A percentile compares a stretch with the other conserved stretches of the same genome.
Conservation (phyloP, 805 yeast species). For the Lipomyces sp. region DNA sequence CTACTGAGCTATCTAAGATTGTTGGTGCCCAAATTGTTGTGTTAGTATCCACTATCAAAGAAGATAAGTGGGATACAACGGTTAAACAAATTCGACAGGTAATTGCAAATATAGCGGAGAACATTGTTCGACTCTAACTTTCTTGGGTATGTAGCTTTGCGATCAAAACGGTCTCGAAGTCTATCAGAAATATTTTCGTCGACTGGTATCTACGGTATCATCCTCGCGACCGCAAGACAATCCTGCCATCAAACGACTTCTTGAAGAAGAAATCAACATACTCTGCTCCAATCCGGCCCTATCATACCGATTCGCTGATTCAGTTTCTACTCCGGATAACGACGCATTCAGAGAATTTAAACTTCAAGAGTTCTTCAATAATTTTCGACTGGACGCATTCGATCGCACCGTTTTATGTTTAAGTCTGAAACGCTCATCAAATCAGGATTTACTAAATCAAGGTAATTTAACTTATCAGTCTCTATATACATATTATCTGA, state of each 20-base stretch:
- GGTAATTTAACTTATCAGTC: slow-evolving; percentile 18
- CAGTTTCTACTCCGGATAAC: slow-evolving; percentile 29
- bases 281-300: slow-evolving; percentile 28
- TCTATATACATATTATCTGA: background rate
- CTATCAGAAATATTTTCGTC: slow-evolving; percentile 45
- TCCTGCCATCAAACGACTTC: slow-evolving; percentile 40
- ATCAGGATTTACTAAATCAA: slow-evolving; percentile 21
- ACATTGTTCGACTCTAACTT: background rate
- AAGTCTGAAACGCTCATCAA: slow-evolving; percentile 27
- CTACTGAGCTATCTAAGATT: slow-evolving; percentile 44
- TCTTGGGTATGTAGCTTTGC: slow-evolving; percentile 45
- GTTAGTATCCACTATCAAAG: slow-evolving; percentile 53
- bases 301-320: slow-evolving; percentile 26
- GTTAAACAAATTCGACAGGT: slow-evolving; percentile 53
- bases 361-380: slow-evolving; percentile 45
- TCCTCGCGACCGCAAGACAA: slow-evolving; percentile 39
- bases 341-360: slow-evolving; percentile 44
- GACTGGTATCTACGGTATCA: slow-evolving; percentile 40
- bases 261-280: slow-evolving; percentile 26
- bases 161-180: slow-evolving; percentile 47
- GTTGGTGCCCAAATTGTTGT: slow-evolving; percentile 60
- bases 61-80: slow-evolving; percentile 50
- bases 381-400: slow-evolving; percentile 39
- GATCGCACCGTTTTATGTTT: slow-evolving; percentile 40
- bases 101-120: background rate